Conservation (phyloP, 768 basidiomycete species). For the Clitopilus hobsonii region DNA sequence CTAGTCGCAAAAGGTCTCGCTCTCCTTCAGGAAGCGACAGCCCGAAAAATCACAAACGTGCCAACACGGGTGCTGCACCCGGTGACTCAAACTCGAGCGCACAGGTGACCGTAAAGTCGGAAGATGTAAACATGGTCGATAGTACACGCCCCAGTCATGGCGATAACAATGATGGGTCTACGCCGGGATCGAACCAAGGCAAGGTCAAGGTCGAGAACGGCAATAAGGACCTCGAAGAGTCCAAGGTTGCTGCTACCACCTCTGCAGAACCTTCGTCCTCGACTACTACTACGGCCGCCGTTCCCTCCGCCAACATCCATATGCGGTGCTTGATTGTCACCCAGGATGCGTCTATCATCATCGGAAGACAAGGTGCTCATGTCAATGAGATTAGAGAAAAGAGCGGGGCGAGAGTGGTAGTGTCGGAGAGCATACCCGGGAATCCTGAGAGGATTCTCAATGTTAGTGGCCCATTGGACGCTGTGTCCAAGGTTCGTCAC, state of each 20-base stretch:
- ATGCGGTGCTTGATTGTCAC: conserved; percentile 99
- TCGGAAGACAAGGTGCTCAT: conserved; percentile 92
- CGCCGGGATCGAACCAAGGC: conserved; percentile 40
- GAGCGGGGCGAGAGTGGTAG: conserved; percentile 93
- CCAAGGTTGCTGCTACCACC: conserved; percentile 39
- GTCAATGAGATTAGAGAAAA: conserved; percentile 99
- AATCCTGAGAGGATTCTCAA: conserved; percentile 99
- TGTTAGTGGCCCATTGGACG: conserved; percentile 93
- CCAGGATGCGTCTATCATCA: conserved; percentile 98
- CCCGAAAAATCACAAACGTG: conserved; percentile 77
- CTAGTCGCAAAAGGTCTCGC: conserved; percentile 81
- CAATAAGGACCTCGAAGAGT: conserved; percentile 30
- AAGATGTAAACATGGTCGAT: conserved; percentile 68
- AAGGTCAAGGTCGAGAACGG: conserved; percentile 36
- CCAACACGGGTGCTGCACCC: conserved; percentile 71
- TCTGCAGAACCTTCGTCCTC: conserved; percentile 50
- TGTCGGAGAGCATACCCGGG: conserved; percentile 97
- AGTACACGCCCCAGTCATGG: conserved; percentile 38
- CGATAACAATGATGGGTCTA: conserved; percentile 60
- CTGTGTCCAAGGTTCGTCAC: conserved; percentile 87
- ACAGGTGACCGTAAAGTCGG: conserved; percentile 35
- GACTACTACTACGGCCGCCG: conserved; percentile 31
- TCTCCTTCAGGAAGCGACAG: conserved; percentile 80
- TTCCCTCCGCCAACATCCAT: conserved; percentile 83
- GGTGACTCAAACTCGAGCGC: conserved; percentile 56